Conservation (phyloP, 2,329 filamentous ascomycete species). For the Plectosphaerella sp. region DNA sequence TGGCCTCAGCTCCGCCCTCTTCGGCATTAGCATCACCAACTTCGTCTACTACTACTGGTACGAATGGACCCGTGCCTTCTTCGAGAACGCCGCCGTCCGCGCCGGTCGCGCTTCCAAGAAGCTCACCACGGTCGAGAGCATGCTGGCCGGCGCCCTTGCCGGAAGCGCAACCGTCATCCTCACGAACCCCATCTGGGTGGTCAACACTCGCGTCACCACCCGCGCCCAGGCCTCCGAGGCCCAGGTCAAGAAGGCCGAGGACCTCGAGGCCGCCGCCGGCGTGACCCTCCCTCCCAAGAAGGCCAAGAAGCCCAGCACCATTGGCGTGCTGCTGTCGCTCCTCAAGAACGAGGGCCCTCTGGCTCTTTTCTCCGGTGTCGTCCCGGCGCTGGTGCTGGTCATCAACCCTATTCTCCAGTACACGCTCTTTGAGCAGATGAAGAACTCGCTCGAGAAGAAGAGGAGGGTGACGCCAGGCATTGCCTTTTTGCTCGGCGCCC, state of each 20-base stretch:
- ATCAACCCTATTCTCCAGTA: constrained; percentile 99
- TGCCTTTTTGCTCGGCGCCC: constrained; percentile 84
- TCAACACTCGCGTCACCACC: constrained; percentile 98
- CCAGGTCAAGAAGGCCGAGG: constrained; percentile 20
- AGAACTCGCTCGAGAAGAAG: constrained; percentile 77
- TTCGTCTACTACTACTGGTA: constrained; percentile 99
- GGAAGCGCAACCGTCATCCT: constrained; percentile 91
- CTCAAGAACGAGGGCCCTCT: constrained; percentile 78
- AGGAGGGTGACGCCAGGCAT: constrained; percentile 74
- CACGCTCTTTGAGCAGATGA: constrained; percentile 97
- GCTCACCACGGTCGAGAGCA: constrained; percentile 87
- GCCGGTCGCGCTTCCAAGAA: constrained; percentile 72
- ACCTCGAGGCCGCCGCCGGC: constrained; percentile 37
- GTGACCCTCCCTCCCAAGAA: constrained; percentile 21
- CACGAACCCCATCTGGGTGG: constrained; percentile 98
- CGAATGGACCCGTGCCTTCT: constrained; percentile 88
- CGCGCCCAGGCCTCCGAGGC: constrained; percentile 68
- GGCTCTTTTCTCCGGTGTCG: constrained; percentile 85
- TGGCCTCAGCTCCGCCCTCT: constrained; percentile 87
- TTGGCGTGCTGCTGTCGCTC: constrained; percentile 76
- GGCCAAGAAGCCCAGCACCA: constrained; percentile 61
- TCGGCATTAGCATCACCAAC: constrained; percentile 97
- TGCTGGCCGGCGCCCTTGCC: constrained; percentile 91
- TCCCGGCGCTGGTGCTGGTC: constrained; percentile 88
- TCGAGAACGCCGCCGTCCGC: constrained; percentile 71